Evolutionary conservation across 768 basidiomycete genomes (phyloP), one percentile per base, ranked within the genome.

Genomic region (Filobasidium floriforme): DNA sequence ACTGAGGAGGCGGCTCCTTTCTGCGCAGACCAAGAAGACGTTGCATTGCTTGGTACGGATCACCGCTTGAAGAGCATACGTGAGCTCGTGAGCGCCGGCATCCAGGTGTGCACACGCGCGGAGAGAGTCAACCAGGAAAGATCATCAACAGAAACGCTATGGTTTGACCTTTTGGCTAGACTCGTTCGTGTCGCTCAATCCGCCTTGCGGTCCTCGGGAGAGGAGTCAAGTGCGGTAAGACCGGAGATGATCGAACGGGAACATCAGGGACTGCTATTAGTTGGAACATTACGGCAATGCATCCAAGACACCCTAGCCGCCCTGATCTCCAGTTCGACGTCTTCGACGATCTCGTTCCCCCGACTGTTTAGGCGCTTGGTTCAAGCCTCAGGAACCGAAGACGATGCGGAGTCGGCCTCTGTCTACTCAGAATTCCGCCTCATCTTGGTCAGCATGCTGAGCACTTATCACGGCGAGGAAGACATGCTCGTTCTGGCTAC

Each of bases 401-500:
- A 80, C 4, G 60, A 29, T 41, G 41, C 12, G 46, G 62, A 37
- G 14, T 68, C 68, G 43, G 66, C 68, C 14, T 60, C 71, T 15
- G 73, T 79, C 0, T 98, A 97, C 78, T 86, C 87, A 24, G 93
- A 98, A 78, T 94, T 98, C 79, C 84, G 91, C 54, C 84, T 85
- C 12, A 92, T 99, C 67, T 82, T 99, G 37, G 87, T 87, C 0
- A 89, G 90, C n/a, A 99, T 98, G 90, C 79, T 98, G 72, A 92
- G 94, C 73, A 88, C 91, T 1, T 98, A 97, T 80, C 86, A 88
- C 44, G 86, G 88, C 3, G 93, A 99, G 69, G 90, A 89, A 29
- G 93, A 97, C 70, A 85, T 93, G 83, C 81, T 98, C 70, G 85
- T 86, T 63, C 83, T 84, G 0, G 81, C 93, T 55, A 85, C 86